Evolutionary conservation across 768 basidiomycete genomes (phyloP), one percentile per base, ranked within the genome.

Genomic region (Cubamyces sp.): DNA sequence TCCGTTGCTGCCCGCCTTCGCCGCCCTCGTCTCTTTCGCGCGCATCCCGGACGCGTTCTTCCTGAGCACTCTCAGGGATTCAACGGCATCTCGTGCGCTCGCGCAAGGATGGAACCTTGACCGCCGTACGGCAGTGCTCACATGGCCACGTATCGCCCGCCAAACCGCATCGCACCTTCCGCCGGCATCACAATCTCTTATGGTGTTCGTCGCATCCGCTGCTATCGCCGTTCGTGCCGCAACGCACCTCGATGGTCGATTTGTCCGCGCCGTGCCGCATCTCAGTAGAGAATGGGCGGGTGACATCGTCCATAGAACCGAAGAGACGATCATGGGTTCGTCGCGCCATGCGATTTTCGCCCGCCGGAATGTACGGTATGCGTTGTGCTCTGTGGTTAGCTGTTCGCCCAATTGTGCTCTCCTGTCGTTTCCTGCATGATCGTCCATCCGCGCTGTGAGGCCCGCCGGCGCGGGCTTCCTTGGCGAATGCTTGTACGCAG

Each of bases 301-400:
- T 49, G 57, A 45, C 57, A 42, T 51, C n/a, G 40, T 41, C 54
- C 23, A 40, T 41, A 28, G 43, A 51, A 40, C 37, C 61, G 55
- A 53, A 57, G 37, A 18, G 19, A 37, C 43, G 43, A 57, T 62
- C 61, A 62, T 47, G 41, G 49, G 61, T 52, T 26, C 49, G 34
- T 39, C 54, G 30, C 9, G 25, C 54, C 59, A 52, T 61, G 52
- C 47, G 60, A 25, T 18, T 16, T 15, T 14, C 23, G 52, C 26
- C n/a, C 40, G 4, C 15, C 34, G 9, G 34, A 21, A 39, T n/a
- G 60, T 30, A 34, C 9, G 18, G 45, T 34, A 47, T 37, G 30
- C 21, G 6, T 30, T 30, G 28, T 30, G 28, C 28, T 30, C 8
- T 30, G 28, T 30, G 28, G 4, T 30, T 11, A 11, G 9, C 41